Conservation (phyloP, 495 filamentous ascomycete species). For the Penicillium riverlandense region DNA sequence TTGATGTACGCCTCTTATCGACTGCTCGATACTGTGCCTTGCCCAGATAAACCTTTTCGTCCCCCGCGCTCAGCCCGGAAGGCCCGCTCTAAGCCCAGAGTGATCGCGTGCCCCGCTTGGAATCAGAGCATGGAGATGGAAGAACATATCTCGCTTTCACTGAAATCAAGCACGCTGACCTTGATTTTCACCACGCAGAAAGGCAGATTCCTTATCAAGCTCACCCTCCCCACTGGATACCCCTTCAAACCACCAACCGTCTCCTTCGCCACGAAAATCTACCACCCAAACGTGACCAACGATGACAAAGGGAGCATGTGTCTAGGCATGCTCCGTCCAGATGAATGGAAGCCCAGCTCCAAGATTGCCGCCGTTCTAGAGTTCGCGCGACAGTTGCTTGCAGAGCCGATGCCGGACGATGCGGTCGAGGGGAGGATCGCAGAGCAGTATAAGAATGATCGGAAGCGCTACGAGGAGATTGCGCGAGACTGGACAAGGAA, state of each 20-base stretch:
- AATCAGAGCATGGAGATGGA: too few species aligned
- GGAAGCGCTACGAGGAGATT: conserved; percentile 70
- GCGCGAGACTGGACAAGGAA: conserved; percentile 74
- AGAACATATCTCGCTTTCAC: too few species aligned
- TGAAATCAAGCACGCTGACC: not conserved
- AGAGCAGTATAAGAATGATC: conserved; percentile 71
- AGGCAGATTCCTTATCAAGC: conserved; percentile 69
- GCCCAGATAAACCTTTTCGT: not conserved
- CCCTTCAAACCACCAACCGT: conserved; percentile 90
- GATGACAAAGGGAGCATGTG: conserved; percentile 91
- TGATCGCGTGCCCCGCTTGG: too few species aligned
- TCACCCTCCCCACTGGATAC: conserved; percentile 77
- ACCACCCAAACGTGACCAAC: conserved; percentile 97
- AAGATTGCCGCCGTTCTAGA: conserved; percentile 71
- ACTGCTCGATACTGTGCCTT: not conserved
- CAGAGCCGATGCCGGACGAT: conserved; percentile 90
- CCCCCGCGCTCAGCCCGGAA: too few species aligned
- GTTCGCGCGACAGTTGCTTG: conserved; percentile 68
- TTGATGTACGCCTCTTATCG: conserved; percentile 45
- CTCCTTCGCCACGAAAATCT: conserved; percentile 89
- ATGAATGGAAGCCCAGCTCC: conserved; percentile 91
- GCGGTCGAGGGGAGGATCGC: conserved; percentile 84
- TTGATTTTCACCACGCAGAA: conserved; percentile 36
- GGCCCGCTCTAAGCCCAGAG: too few species aligned
- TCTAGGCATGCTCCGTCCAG: conserved; percentile 74